Conservation (phyloP, 2,329 filamentous ascomycete species). For the Claviceps citrina region DNA sequence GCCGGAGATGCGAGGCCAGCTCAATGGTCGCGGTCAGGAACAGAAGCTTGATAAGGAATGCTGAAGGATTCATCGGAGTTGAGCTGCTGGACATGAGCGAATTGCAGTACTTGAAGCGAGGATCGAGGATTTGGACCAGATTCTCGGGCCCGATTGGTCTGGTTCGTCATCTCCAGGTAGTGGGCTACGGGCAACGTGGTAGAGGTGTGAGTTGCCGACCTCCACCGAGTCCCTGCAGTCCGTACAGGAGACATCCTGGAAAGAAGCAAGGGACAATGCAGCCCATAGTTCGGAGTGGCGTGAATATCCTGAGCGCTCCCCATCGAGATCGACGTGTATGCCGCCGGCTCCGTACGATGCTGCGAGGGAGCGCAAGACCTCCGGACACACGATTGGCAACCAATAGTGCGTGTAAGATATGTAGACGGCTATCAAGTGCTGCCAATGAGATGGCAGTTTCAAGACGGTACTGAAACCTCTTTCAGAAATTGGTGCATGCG, state of each 20-base stretch:
- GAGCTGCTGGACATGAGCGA: constrained; percentile 21
- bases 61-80: constrained; percentile 20
- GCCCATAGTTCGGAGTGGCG: constrained; percentile 45
- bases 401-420: constrained; percentile 63
- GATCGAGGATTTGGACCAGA: constrained; percentile 19
- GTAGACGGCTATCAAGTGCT: constrained; percentile 53
- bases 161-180: constrained; percentile 33
- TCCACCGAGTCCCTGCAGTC: not conserved
- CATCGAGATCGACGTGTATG: constrained; percentile 13
- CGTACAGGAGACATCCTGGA: constrained; percentile 27
- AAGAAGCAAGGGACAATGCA: constrained; percentile 40
- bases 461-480: not conserved
- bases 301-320: constrained; percentile 17
- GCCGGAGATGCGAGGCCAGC: constrained; percentile 17
- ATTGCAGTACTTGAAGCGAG: constrained; percentile 23
- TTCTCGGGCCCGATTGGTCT: constrained; percentile 12
- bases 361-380: constrained; percentile 37
- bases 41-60: constrained; percentile 22
- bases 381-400: constrained; percentile 58
- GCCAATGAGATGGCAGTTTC: constrained; percentile 36
- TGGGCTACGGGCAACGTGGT: constrained; percentile 32
- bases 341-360: constrained; percentile 26
- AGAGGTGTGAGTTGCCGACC: constrained; percentile 23
- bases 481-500: not conserved
- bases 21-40: constrained; percentile 23